Base-by-base conservation (phyloP, 441 rosid genomes). In the California macrophylla region DNA sequence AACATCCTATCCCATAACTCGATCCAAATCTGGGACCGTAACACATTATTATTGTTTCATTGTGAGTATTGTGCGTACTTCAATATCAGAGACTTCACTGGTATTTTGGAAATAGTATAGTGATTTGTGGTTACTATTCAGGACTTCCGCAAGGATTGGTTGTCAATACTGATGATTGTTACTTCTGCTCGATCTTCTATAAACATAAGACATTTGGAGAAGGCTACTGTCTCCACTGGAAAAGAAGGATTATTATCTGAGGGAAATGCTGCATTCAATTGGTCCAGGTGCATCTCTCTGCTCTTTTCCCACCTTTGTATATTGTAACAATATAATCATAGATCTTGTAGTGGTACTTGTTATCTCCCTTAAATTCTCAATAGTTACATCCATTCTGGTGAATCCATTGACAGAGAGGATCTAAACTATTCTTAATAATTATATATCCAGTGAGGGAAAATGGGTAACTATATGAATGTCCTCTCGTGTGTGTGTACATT, bases 181-280 rank as follows among this genome's bases (percentile, higher is more conserved):
- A 95, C 99, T 66, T 95, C 99, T 69, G 85, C 99, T 63, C 87
- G 98, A 68, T 92, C 98, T 75, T 89, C 96, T 28, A 88, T 95
- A 75, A 95, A 88, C 82, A 92, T 95, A 77, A 87, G 97, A 79
- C 98, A 92, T 79, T 74, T 95, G 85, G 99, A 95, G 82, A 95
- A 95, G 80, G 98, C 99, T 72, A 92, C 99, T 32, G 87, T 95
- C 81, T 95, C 99, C 71, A 92, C 99, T 0, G 98, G 99, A 75
- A 95, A 95, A 82, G 99, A 95, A 82, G 99, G 99, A 21, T 85
- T 95, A 76, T 80, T 95, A n/a, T 87, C 98, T n/a, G 99, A 95
- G 86, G 99, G 99, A 80, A 95, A 95, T 80, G 87, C 99, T 62
- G 92, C 99, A 32, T 92, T 89, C 82, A 95, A 86, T 74, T 95